Conservation (phyloP, 805 yeast genomes). For the Saturnispora zaruensis region DNA sequence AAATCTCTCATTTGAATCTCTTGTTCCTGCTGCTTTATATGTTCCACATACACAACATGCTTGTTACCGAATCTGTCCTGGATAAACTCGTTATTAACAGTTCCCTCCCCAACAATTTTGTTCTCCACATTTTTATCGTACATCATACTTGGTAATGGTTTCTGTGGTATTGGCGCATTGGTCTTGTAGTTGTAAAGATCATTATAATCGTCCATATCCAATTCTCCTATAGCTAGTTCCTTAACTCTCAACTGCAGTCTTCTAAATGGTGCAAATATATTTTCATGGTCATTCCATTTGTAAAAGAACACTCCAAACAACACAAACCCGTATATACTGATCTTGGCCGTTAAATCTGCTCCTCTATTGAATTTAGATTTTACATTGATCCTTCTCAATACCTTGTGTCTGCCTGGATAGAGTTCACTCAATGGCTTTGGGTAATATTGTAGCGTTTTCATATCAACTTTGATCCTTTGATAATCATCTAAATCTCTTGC, state of each 20-base stretch:
- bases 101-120: slow-evolving; percentile 26
- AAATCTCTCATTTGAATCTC: slow-evolving; percentile 41
- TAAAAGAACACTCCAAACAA: slow-evolving; percentile 62
- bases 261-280: slow-evolving; percentile 62
- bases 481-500: slow-evolving; percentile 63
- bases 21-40: slow-evolving; percentile 59
- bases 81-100: slow-evolving; percentile 37
- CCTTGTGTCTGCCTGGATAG: slow-evolving; percentile 75
- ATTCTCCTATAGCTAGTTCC: slow-evolving; percentile 42
- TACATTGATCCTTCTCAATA: slow-evolving; percentile 49
- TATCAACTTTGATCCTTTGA: slow-evolving; percentile 60
- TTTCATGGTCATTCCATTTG: slow-evolving; percentile 78
- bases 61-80: slow-evolving; percentile 53
- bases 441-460: slow-evolving; percentile 63
- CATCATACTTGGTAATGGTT: slow-evolving; percentile 29
- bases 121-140: slow-evolving; percentile 33
- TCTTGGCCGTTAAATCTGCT: slow-evolving; percentile 46
- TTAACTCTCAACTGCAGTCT: slow-evolving; percentile 50
- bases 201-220: slow-evolving; percentile 51
- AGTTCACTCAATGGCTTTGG: slow-evolving; percentile 69
- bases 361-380: slow-evolving; percentile 50
- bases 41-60: slow-evolving; percentile 69
- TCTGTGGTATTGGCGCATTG: slow-evolving; percentile 32
- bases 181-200: slow-evolving; percentile 45
- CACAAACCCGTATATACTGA: slow-evolving; percentile 40